Conservation (phyloP, 352 stramenopile species). For the Phytophthora kernoviae region DNA sequence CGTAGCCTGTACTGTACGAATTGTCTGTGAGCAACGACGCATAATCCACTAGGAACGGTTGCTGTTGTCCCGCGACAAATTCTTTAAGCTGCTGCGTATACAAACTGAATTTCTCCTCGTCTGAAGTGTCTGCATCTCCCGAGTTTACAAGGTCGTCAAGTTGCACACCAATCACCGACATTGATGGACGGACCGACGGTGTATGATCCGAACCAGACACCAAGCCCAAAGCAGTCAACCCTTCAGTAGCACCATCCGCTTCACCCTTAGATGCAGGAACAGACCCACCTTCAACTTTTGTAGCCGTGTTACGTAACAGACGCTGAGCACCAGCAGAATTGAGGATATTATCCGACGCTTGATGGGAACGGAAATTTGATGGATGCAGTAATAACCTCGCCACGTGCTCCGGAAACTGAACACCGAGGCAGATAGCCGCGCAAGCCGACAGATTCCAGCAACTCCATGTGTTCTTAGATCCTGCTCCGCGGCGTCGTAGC, state of each 20-base stretch:
- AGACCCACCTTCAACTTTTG: slow-evolving; percentile 14
- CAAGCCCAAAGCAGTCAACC: slow-evolving; percentile 31
- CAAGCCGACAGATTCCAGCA: slow-evolving; percentile 88
- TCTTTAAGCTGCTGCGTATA: slow-evolving; percentile 63
- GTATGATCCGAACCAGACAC: slow-evolving; percentile 42
- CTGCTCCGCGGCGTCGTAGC: slow-evolving; percentile 74
- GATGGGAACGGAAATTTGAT: slow-evolving; percentile 86
- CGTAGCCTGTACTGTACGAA: slow-evolving; percentile 79
- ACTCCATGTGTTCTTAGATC: slow-evolving; percentile 90
- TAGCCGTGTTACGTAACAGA: slow-evolving; percentile 36
- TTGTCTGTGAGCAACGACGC: slow-evolving; percentile 75
- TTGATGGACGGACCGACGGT: slow-evolving; percentile 16
- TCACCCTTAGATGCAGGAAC: slow-evolving; percentile 4
- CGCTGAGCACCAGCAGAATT: slow-evolving; percentile 70
- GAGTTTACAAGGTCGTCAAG: slow-evolving; percentile 29
- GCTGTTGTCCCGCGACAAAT: slow-evolving; percentile 72
- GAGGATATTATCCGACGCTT: slow-evolving; percentile 86
- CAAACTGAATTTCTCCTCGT: slow-evolving; percentile 52
- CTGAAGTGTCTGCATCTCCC: slow-evolving; percentile 29
- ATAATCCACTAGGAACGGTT: slow-evolving; percentile 84
- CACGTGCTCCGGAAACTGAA: slow-evolving; percentile 76
- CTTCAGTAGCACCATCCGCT: slow-evolving; percentile 6
- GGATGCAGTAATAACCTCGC: slow-evolving; percentile 75
- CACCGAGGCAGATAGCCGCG: slow-evolving; percentile 80
- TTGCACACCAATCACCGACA: slow-evolving; percentile 11